phyloP scores from a whole-genome alignment of 441 rosid species.

The Dalechampia spathulata region DNA sequence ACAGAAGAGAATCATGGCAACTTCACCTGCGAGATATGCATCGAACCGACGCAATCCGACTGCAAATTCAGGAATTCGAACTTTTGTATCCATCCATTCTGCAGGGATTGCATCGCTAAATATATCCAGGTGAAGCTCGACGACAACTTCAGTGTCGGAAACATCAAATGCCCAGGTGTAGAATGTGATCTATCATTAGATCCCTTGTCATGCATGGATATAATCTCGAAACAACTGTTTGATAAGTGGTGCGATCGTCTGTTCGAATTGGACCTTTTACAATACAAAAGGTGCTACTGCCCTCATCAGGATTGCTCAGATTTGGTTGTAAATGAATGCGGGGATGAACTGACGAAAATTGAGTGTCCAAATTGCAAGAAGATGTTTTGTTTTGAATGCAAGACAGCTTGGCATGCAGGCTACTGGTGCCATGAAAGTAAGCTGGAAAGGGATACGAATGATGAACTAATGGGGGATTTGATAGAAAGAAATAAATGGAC shows the following conservation, averaged over 20 bases:
- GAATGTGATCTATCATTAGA: conserved; percentile 1
- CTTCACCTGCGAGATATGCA: conserved; percentile 21
- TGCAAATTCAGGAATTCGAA: conserved; percentile 10
- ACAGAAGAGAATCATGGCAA: too few species aligned
- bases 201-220: conserved; percentile 9
- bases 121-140: conserved; percentile 10
- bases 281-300: conserved; percentile 12
- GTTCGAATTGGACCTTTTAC: conserved; percentile 1
- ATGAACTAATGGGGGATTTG: conserved; percentile 12
- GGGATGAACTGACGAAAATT: conserved; percentile 5
- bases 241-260: conserved; percentile 17
- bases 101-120: conserved; percentile 16
- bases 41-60: conserved; percentile 8
- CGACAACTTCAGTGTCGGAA: neutral
- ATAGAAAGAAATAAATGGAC: conserved; percentile 14
- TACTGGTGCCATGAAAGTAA: conserved; percentile 12
- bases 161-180: conserved; percentile 12
- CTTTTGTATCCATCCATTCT: conserved; percentile 17
- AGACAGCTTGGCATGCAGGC: conserved; percentile 20
- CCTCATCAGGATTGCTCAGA: conserved; percentile 15
- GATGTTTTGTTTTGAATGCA: conserved; percentile 20
- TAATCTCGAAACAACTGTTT: conserved; percentile 6
- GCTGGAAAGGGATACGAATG: conserved; percentile 12
- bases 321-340: conserved; percentile 18
- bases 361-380: conserved; percentile 18